Percentiles rank a stretch among this genome's conserved stretches.
phyloP scores from a whole-genome alignment of 139 green algal species.

The Chlamydomonas eustigma region DNA sequence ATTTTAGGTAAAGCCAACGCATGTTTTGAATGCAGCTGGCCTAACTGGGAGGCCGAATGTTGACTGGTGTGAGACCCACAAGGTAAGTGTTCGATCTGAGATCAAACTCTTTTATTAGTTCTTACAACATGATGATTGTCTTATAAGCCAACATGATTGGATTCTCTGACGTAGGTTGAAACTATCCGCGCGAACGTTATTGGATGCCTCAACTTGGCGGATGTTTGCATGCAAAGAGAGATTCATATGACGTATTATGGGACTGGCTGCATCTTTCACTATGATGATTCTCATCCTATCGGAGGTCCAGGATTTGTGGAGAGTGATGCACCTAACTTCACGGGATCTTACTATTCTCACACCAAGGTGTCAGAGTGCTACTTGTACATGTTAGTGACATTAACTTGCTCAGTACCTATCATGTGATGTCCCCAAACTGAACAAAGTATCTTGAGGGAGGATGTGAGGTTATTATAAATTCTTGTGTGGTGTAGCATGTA shows the following conservation, averaged over 20 bases:
- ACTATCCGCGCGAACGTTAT: slow-evolving; percentile 93
- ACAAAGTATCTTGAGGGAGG: too few species aligned
- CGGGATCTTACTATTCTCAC: slow-evolving; percentile 93
- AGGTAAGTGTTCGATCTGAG: slow-evolving; percentile 36
- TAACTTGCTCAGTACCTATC: neutral
- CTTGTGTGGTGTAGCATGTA: too few species aligned
- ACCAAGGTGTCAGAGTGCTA: slow-evolving; percentile 71
- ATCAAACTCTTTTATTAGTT: neutral
- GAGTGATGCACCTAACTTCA: slow-evolving; percentile 93
- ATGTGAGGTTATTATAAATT: too few species aligned
- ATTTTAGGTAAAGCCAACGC: slow-evolving; percentile 83
- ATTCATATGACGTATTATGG: slow-evolving; percentile 95
- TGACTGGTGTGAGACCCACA: slow-evolving; percentile 98
- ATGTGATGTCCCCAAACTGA: neutral
- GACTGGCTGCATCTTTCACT: slow-evolving; percentile 98
- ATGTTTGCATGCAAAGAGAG: slow-evolving; percentile 55
- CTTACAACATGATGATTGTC: neutral
- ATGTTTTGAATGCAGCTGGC: slow-evolving; percentile 92
- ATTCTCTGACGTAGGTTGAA: slow-evolving; percentile 76
- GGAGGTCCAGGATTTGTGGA: slow-evolving; percentile 91
- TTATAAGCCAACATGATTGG: neutral
- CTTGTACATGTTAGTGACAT: neutral
- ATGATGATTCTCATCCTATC: slow-evolving; percentile 83
- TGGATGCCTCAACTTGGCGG: slow-evolving; percentile 88
- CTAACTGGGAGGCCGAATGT: slow-evolving; percentile 95